Percentiles rank a stretch among this genome's conserved stretches.
Evolutionary conservation across 768 basidiomycete genomes (phyloP).

Genomic region (Calvatia gigantea): DNA sequence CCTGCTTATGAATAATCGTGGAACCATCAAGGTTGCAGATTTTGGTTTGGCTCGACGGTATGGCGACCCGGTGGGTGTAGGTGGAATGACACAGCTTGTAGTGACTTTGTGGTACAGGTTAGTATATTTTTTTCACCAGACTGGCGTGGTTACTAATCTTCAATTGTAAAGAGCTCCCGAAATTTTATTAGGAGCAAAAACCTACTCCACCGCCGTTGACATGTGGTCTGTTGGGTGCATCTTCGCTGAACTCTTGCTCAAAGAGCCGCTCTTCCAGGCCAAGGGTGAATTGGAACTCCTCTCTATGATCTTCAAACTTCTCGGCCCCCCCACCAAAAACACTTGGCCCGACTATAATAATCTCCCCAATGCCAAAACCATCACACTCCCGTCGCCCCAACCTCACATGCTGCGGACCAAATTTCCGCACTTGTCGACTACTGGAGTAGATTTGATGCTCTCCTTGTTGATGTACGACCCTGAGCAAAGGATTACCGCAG

Average conservation of each 20-base stretch:
- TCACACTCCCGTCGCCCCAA: slow-evolving; percentile 73
- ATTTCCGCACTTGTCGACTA: slow-evolving; percentile 79
- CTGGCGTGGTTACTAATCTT: slow-evolving; percentile 16
- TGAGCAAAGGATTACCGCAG: slow-evolving; percentile 78
- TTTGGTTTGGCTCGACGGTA: slow-evolving; percentile 95
- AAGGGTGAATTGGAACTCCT: slow-evolving; percentile 92
- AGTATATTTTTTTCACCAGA: slow-evolving; percentile 13
- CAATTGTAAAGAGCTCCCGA: slow-evolving; percentile 74
- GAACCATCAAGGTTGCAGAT: slow-evolving; percentile 97
- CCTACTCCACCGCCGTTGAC: slow-evolving; percentile 94
- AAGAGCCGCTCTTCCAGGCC: slow-evolving; percentile 97
- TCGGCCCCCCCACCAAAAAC: slow-evolving; percentile 85
- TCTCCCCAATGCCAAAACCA: slow-evolving; percentile 78
- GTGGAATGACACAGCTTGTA: slow-evolving; percentile 97
- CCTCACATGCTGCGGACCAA: slow-evolving; percentile 76
- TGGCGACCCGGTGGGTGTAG: slow-evolving; percentile 93
- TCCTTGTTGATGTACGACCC: slow-evolving; percentile 89
- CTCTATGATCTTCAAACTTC: slow-evolving; percentile 89
- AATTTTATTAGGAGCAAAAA: slow-evolving; percentile 88
- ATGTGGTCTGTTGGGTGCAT: slow-evolving; percentile 99
- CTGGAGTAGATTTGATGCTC: slow-evolving; percentile 83
- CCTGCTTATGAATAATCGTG: slow-evolving; percentile 97
- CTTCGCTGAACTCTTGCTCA: slow-evolving; percentile 92
- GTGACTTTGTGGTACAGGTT: slow-evolving; percentile 99
- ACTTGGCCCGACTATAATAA: slow-evolving; percentile 84